These are phyloP conservation scores for Moringa oleifera DNA, from an alignment of 345 rosid genomes.

Conservation along the genomic window DNA sequence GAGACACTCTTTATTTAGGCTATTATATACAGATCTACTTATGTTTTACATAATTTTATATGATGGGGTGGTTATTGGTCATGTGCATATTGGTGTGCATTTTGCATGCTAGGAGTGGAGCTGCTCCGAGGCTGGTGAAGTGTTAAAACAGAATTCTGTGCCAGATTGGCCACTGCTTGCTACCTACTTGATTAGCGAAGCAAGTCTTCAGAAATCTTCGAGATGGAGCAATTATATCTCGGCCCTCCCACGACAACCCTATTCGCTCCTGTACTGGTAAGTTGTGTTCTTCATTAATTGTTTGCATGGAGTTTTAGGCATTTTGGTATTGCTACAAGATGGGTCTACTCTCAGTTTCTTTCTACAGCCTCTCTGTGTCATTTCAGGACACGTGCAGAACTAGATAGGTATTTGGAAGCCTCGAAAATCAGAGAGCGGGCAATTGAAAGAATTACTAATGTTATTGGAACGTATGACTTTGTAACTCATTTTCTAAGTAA, in stretches of 20 bases:
- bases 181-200: constrained; percentile 84
- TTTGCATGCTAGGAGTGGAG: constrained; percentile 61
- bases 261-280: constrained; percentile 90
- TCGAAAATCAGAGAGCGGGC: constrained; percentile 91
- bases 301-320: constrained; percentile 8
- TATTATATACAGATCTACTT: not conserved
- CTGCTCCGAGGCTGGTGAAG: constrained; percentile 61
- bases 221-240: constrained; percentile 89
- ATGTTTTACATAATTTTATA: too few species aligned
- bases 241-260: constrained; percentile 85
- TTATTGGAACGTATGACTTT: constrained; percentile 72
- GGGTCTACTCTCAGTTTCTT: constrained; percentile 55
- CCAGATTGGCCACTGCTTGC: constrained; percentile 98
- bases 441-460: constrained; percentile 80
- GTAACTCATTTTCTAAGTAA: constrained; percentile 3
- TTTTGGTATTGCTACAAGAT: constrained; percentile 12
- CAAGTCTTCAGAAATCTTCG: constrained; percentile 62
- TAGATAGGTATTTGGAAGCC: constrained; percentile 95
- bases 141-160: constrained; percentile 63
- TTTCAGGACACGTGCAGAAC: constrained; percentile 90
- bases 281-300: constrained; percentile 3
- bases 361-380: constrained; percentile 41
- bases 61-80: not conserved
- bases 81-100: not conserved
- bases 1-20: not conserved